A percentile compares a stretch with the other conserved stretches of the same genome.
These are phyloP conservation scores for Actinomucor elegans DNA, from an alignment of 371 early-diverging fungal genomes.

Conservation along the genomic window DNA sequence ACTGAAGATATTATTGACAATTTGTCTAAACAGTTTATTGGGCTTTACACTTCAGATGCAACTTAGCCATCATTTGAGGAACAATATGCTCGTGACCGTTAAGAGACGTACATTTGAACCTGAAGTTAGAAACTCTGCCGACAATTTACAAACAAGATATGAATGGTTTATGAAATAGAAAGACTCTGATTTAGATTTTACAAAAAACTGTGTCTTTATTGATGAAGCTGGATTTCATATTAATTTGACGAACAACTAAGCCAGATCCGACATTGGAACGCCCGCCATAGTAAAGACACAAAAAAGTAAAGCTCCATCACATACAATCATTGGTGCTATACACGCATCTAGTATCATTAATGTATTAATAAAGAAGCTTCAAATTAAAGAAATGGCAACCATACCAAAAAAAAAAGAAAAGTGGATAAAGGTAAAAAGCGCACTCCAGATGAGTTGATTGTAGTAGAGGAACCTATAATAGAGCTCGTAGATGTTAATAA, in stretches of 20 bases:
- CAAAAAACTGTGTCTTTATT: constrained; percentile 20
- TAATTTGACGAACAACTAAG: constrained; percentile 10
- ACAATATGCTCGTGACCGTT: constrained; percentile 9
- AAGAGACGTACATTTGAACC: constrained; percentile 3
- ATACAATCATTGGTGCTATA: constrained; percentile 19
- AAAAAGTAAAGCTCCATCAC: constrained; percentile 8
- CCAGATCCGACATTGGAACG: neutral
- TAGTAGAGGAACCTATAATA: constrained; percentile 13
- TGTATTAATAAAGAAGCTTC: constrained; percentile 7
- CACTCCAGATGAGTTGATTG: constrained; percentile 11
- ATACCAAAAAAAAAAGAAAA: constrained; percentile 12
- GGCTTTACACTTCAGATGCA: constrained; percentile 9
- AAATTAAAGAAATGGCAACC: constrained; percentile 5
- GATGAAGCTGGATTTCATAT: constrained; percentile 22
- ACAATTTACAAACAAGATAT: constrained; percentile 7
- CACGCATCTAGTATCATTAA: constrained; percentile 10
- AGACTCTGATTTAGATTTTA: too few relatives aligned
- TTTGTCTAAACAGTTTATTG: constrained; percentile 3
- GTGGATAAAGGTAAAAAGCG: constrained; percentile 15
- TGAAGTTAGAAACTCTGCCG: constrained; percentile 3
- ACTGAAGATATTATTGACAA: constrained; percentile 6
- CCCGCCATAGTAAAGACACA: constrained; percentile 2
- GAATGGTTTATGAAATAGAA: constrained; percentile 23
- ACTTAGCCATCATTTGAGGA: constrained; percentile 13
- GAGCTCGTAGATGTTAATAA: constrained; percentile 16